Evolutionary conservation across 2,329 filamentous ascomycete species (phyloP).

Genomic region (Alternaria incomplexa): DNA sequence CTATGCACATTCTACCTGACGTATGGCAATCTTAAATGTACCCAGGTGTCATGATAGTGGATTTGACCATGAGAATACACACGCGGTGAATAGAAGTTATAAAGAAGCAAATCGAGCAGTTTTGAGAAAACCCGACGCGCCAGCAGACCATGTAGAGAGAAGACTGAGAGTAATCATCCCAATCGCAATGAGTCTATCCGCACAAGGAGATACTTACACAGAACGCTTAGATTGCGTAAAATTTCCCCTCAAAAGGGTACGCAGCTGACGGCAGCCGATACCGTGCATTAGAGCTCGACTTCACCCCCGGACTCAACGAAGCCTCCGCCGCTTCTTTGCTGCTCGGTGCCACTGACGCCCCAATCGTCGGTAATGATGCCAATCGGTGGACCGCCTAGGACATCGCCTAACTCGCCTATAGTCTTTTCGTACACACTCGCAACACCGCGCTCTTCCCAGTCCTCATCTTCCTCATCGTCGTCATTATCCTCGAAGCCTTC

Average conservation of each 20-base stretch:
- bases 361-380: conserved; percentile 55
- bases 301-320: conserved; percentile 21
- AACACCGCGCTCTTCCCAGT: conserved; percentile 33
- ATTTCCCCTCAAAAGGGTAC: not conserved
- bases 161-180: not conserved
- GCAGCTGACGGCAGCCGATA: not conserved
- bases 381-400: conserved; percentile 60
- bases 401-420: conserved; percentile 74
- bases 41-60: not conserved
- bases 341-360: conserved; percentile 12
- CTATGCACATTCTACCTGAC: not conserved
- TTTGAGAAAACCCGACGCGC: not conserved
- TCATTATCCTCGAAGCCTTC: conserved; percentile 52
- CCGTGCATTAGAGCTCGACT: conserved; percentile 11
- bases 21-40: not conserved
- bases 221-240: not conserved
- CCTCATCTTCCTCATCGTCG: conserved; percentile 50
- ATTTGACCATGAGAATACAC: not conserved
- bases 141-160: not conserved
- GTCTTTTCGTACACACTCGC: conserved; percentile 81
- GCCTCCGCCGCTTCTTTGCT: conserved; percentile 15
- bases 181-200: not conserved
- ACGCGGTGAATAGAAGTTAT: not conserved
- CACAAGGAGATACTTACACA: not conserved
- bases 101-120: not conserved